Evolutionary conservation across 495 filamentous ascomycete species (phyloP).

Genomic region (Tuber brumale): DNA sequence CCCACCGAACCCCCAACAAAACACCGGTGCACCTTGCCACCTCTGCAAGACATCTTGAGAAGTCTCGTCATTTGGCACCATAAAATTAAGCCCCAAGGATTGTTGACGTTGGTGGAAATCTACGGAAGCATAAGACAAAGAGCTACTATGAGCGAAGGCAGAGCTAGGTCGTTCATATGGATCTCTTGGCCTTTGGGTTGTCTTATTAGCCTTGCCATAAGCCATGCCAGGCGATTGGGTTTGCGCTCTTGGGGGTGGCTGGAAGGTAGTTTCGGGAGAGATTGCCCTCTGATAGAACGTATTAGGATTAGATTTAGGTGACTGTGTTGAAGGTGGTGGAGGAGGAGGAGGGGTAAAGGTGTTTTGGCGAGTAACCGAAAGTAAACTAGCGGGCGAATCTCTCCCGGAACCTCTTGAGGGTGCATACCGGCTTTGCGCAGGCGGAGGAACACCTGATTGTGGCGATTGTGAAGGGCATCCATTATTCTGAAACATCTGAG

Average conservation of each 20-base stretch:
- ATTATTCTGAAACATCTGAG: conserved; percentile 11
- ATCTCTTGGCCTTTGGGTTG: conserved; percentile 34
- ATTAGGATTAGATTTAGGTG: conserved; percentile 51
- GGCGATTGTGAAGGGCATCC: conserved; percentile 6
- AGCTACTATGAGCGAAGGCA: conserved; percentile 39
- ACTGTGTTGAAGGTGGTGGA: conserved; percentile 46
- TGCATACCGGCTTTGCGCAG: conserved; percentile 28
- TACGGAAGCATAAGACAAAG: conserved; percentile 32
- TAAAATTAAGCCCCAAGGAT: conserved; percentile 44
- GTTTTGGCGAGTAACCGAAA: conserved; percentile 25
- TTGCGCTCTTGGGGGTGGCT: conserved; percentile 63
- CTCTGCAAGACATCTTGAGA: conserved; percentile 70
- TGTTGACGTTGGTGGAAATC: conserved; percentile 43
- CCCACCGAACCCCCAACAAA: conserved; percentile 85
- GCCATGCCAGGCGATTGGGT: conserved; percentile 71
- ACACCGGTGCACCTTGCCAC: conserved; percentile 82
- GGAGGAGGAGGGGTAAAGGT: conserved; percentile 45
- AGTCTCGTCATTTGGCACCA: conserved; percentile 68
- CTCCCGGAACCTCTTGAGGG: conserved; percentile 30
- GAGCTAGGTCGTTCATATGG: conserved; percentile 44
- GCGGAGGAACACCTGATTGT: conserved; percentile 11
- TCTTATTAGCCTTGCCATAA: conserved; percentile 44
- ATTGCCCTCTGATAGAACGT: conserved; percentile 44
- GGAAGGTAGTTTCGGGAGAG: conserved; percentile 44
- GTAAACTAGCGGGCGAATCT: conserved; percentile 18